Percentiles rank a stretch among this genome's conserved stretches.
Conservation (phyloP, 306 rosid genomes). For the Macrotyloma uniflorum region DNA sequence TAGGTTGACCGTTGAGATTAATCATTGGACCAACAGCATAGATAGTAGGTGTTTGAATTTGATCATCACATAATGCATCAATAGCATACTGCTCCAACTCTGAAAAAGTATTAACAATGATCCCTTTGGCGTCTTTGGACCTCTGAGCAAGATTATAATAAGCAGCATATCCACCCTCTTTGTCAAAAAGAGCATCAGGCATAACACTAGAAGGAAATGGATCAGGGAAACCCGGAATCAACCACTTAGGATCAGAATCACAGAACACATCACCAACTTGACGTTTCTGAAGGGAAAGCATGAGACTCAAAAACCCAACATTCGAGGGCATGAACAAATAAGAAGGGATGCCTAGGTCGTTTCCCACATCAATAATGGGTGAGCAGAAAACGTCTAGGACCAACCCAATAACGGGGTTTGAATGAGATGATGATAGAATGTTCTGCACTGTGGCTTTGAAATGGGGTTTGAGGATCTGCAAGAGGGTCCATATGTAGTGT, state of each 20-base stretch:
- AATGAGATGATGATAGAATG: conserved; percentile 40
- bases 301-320: conserved; percentile 46
- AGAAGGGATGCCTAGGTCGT: conserved; percentile 53
- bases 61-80: conserved; percentile 37
- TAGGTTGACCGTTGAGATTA: conserved; percentile 35
- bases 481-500: conserved; percentile 24
- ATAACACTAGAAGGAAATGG: conserved; percentile 49
- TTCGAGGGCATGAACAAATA: conserved; percentile 52
- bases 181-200: conserved; percentile 40
- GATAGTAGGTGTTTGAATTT: conserved; percentile 47
- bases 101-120: conserved; percentile 56
- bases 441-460: conserved; percentile 35
- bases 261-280: conserved; percentile 34
- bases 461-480: conserved; percentile 44
- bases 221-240: conserved; percentile 49
- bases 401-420: conserved; percentile 42
- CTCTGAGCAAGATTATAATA: conserved; percentile 46
- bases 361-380: conserved; percentile 56
- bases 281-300: conserved; percentile 42
- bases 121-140: conserved; percentile 56
- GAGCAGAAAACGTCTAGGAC: conserved; percentile 59
- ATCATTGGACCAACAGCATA: conserved; percentile 68
- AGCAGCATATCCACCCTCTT: conserved; percentile 55
- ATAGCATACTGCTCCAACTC: conserved; percentile 52
- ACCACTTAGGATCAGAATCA: conserved; percentile 41